Percentiles rank a stretch among this genome's conserved stretches.
phyloP scores from a whole-genome alignment of 108 stramenopile species.

The Cyclotella kingstonii region DNA sequence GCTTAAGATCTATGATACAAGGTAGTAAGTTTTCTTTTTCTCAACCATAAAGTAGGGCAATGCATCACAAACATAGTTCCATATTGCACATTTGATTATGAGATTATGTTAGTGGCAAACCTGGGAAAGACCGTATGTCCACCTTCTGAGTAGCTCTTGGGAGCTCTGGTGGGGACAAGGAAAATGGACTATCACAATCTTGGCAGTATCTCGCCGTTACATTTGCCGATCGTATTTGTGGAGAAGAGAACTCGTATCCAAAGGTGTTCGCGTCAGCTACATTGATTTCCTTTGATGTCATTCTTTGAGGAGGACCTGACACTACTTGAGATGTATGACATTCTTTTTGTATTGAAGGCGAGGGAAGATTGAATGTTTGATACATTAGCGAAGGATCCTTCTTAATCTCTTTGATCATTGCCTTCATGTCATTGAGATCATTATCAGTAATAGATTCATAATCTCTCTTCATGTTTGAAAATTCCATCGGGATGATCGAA shows the following conservation, averaged over 20 bases:
- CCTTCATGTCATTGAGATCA: background rate
- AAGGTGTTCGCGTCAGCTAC: background rate
- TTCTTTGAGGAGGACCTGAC: no score
- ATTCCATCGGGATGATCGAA: no score
- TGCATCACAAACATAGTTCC: no score
- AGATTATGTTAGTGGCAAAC: background rate
- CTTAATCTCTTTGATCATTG: background rate
- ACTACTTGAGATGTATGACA: no score
- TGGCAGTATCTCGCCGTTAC: background rate
- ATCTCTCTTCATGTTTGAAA: background rate
- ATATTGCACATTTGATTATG: no score
- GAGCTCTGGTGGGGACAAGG: background rate
- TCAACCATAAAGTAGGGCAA: no score
- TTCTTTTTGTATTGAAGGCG: no score
- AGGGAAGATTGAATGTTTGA: background rate
- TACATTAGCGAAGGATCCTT: background rate
- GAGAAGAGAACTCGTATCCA: background rate
- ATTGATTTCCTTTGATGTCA: no score
- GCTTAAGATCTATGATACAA: no score
- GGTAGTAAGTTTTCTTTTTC: no score
- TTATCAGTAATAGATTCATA: background rate
- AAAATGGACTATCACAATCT: conserved; percentile 1
- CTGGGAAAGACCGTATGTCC: background rate
- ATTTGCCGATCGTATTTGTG: background rate
- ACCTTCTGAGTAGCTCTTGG: background rate